Evolutionary conservation across 257 asterid species (phyloP), one percentile per base, ranked within the genome.

Genomic region (Cinchona pubescens): DNA sequence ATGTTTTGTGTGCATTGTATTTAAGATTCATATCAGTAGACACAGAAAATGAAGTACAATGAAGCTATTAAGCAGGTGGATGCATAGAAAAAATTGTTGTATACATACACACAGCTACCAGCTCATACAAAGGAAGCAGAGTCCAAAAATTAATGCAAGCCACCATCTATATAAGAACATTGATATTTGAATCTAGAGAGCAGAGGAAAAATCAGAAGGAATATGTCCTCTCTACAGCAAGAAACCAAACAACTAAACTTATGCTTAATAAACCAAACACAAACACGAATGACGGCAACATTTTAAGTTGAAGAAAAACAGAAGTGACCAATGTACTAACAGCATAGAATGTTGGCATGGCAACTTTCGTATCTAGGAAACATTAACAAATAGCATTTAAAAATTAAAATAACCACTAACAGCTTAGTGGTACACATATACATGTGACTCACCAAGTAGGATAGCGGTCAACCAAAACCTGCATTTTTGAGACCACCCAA

Each of bases 401-500:
- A 32, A 75, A 38, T 21, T 16, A n/a, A 75, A 32, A 53, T 21
- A 16, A 73, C 55, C 37, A 29, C 34, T 53, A 23, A 53, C 35
- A 37, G 29, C 42, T 30, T 67, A 42, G 49, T 51, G 56, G 38
- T 69, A 40, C 37, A 49, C 35, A 65, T 21, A 66, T 59, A 15
- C 46, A 48, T 32, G 25, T 69, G 84, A 82, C 90, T 82, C 82
- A 95, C 99, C 99, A 95, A 45, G 96, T 89, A 64, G 99, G 99
- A 90, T 92, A 95, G 29, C 90, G 93, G 79, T 95, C 97, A 51
- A 91, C 96, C 35, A 86, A 59, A 87, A 95, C 95, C 81, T 93
- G 98, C 98, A 91, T 88, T 81, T 92, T 95, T 7, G 96, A 83
- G 74, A 95, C 99, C 29, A 95, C 99, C 99, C 99, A 92, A 55